Base-by-base conservation (phyloP, 371 early-diverging fungal species). In the Mortierella sp. region DNA sequence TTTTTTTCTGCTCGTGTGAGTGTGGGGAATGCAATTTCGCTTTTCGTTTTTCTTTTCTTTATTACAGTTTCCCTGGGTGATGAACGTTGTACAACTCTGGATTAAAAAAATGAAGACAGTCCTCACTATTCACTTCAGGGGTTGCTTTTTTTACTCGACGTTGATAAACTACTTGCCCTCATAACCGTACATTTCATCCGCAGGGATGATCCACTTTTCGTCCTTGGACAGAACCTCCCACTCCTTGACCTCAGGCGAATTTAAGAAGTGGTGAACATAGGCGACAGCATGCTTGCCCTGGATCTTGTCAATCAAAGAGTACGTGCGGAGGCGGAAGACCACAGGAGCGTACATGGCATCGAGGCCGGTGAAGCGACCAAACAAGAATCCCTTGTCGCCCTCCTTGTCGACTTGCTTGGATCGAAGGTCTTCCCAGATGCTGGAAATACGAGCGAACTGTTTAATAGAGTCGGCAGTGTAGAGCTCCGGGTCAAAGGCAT, bases 281-380 rank as follows among this genome's bases (percentile, higher is more conserved):
- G 73, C 78, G 19, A 44, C 28, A 4, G 88, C 84, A 57, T 70
- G 75, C 44, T 77, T 74, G 68, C 80, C 78, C n/a, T 79, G 45
- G 31, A 84, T 42, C 76, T 79, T 80, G 42, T 65, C 38, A 0
- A n/a, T 31, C 77, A 88, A 63, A 0, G 31, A 54, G 58, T 83
- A 86, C 0, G 78, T 47, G 14, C 60, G 77, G 38, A 88, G 55
- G n/a, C 88, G 78, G 76, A 72, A 83, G 75, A 79, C 80, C 57
- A 88, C 19, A 1, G 88, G 88, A 14, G 88, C 80, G 63, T 80
- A 88, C 88, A 88, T 86, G 42, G 88, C 86, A 44, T 88, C 88
- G 60, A 83, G 65, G 24, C 76, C 84, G 1, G 87, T 86, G 78
- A 88, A 88, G 26, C 54, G 54, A 14, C 88, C 88, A 78, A 88